phyloP scores from a whole-genome alignment of 2,329 filamentous ascomycete genomes.

The Pestalotiopsis fici region DNA sequence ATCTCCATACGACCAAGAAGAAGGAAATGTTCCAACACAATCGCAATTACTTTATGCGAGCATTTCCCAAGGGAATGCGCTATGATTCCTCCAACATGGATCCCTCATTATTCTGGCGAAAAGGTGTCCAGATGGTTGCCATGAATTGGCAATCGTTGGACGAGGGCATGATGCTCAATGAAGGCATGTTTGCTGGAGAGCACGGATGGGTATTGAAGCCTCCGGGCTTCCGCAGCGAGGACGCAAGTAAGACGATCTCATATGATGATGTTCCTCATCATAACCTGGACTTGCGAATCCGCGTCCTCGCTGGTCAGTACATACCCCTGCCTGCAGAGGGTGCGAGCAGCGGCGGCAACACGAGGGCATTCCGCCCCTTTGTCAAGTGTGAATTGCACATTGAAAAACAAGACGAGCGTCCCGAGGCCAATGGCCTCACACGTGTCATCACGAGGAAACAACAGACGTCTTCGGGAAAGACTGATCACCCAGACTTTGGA shows the following conservation, averaged over 20 bases:
- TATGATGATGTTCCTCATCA: slow-evolving; percentile 47
- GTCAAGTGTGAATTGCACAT: slow-evolving; percentile 82
- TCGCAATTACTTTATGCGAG: slow-evolving; percentile 82
- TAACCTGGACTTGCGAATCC: slow-evolving; percentile 69
- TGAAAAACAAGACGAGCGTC: slow-evolving; percentile 55
- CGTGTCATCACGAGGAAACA: slow-evolving; percentile 60
- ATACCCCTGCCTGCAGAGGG: slow-evolving; percentile 62
- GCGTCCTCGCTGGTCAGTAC: slow-evolving; percentile 75
- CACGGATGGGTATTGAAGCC: slow-evolving; percentile 88
- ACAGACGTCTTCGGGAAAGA: slow-evolving; percentile 54
- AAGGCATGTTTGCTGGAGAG: slow-evolving; percentile 92
- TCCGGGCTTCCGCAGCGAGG: slow-evolving; percentile 63
- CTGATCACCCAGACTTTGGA: slow-evolving; percentile 66
- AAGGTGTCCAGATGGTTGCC: slow-evolving; percentile 95
- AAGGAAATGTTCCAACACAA: slow-evolving; percentile 86
- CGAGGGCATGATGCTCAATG: slow-evolving; percentile 92
- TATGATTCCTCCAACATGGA: slow-evolving; percentile 94
- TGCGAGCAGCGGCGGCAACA: slow-evolving; percentile 45
- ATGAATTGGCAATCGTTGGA: slow-evolving; percentile 98
- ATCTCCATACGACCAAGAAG: slow-evolving; percentile 60
- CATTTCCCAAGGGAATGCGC: slow-evolving; percentile 80
- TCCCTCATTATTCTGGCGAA: slow-evolving; percentile 86
- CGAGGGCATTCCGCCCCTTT: slow-evolving; percentile 66
- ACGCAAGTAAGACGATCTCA: slow-evolving; percentile 39
- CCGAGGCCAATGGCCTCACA: slow-evolving; percentile 38